These are phyloP conservation scores for Diaporthe capsici DNA, from an alignment of 2,329 filamentous ascomycete genomes.

Conservation along the genomic window DNA sequence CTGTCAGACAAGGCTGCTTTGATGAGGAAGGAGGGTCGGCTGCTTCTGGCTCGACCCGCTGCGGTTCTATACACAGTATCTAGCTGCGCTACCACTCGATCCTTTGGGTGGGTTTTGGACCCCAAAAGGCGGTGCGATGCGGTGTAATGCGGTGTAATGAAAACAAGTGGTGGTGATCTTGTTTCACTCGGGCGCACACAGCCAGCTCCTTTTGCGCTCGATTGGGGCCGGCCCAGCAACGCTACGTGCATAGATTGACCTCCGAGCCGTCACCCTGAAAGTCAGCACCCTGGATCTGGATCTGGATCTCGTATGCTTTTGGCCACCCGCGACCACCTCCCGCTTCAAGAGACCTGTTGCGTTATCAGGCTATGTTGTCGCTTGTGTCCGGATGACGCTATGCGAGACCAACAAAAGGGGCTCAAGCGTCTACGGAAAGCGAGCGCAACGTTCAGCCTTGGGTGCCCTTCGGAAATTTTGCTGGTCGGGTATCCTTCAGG, in stretches of 20 bases:
- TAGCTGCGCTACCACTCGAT: constrained; percentile 11
- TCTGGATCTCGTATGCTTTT: not conserved
- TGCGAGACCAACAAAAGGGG: constrained; percentile 32
- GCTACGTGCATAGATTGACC: not conserved
- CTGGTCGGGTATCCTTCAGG: constrained; percentile 32
- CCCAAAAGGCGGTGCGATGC: constrained; percentile 38
- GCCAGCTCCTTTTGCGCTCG: constrained; percentile 19
- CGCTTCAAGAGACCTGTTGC: constrained; percentile 3
- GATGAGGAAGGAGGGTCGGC: constrained; percentile 29
- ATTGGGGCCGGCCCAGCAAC: constrained; percentile 1
- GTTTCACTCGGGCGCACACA: constrained; percentile 35
- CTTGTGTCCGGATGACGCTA: constrained; percentile 25
- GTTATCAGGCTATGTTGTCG: constrained; percentile 1
- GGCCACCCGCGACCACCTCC: not conserved
- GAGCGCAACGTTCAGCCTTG: constrained; percentile 41
- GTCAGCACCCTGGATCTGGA: not conserved
- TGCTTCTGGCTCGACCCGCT: constrained; percentile 30
- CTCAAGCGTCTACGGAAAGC: constrained; percentile 30
- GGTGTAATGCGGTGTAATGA: constrained; percentile 23
- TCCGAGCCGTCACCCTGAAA: not conserved
- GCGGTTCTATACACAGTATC: not conserved
- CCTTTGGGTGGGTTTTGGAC: constrained; percentile 31
- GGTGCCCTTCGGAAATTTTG: constrained; percentile 37
- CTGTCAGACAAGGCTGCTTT: constrained; percentile 33
- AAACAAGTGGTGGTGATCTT: constrained; percentile 23